Evolutionary conservation across 2,329 filamentous ascomycete species (phyloP), one percentile per base, ranked within the genome.

Genomic region (Alternaria gaisen): DNA sequence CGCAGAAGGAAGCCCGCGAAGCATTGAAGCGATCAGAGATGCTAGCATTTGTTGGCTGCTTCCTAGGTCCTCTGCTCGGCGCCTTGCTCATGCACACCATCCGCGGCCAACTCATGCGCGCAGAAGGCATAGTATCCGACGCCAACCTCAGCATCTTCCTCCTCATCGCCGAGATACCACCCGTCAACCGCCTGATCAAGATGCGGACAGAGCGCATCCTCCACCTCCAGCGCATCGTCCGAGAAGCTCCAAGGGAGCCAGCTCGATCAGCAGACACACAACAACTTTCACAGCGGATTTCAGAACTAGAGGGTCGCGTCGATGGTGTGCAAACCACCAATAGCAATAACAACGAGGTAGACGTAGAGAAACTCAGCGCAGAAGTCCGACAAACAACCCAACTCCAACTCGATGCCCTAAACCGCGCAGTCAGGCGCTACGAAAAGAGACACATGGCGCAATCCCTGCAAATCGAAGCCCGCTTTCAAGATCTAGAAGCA

Each of bases 101-200:
- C 60, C 88, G 94, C 52, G 86, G 85, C 9, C 92, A 94, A 70
- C 86, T 98, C 18, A 94, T 91, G 24, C 92, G 91, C 0, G 93
- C 93, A 0, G 93, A 96, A 76, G 92, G 92, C 1, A 83, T 98
- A 11, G 90, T 98, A 7, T 97, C 93, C 5, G 92, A 97, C 77
- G 96, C 94, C 80, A 97, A 97, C 77, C 84, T 98, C 56, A 93
- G 90, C 12, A 92, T 98, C 53, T 98, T 97, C 77, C 83, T 97
- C 3, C 85, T 97, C 18, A 92, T 91, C 1, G 91, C 94, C 4
- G 94, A 98, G 79, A 83, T 97, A 28, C 89, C 92, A 3, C 94
- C 94, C 0, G 82, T 93, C 50, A 88, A 91, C 1, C 94, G 97
- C 73, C 81, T 96, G 26, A 87, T 97, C 63, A 92, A 90, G 73